These are phyloP conservation scores for Tuber borchii DNA, from an alignment of 495 filamentous ascomycete genomes.

Conservation along the genomic window DNA sequence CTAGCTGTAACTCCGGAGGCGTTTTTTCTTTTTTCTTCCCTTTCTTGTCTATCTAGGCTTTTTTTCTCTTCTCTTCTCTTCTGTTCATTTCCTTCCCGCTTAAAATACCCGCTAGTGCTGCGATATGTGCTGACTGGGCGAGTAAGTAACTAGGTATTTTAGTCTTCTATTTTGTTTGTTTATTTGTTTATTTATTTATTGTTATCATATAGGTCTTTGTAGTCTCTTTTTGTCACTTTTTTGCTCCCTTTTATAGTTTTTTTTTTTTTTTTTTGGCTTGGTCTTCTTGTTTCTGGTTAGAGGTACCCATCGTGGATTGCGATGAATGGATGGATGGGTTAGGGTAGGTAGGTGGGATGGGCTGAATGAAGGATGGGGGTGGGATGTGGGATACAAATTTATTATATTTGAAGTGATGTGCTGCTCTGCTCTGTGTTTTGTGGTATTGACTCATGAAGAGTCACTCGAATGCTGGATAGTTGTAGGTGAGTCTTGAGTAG, in stretches of 20 bases:
- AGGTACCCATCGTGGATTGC: background rate
- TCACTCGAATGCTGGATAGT: background rate
- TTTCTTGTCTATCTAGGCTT: background rate
- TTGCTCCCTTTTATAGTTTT: no score
- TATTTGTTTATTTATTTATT: background rate
- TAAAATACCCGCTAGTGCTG: background rate
- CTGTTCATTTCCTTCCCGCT: background rate
- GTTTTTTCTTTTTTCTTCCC: slow-evolving; percentile 7
- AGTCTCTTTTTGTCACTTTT: background rate
- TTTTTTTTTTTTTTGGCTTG: background rate
- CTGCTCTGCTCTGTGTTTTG: background rate
- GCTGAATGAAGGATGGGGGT: background rate
- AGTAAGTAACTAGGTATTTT: background rate
- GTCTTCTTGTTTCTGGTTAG: background rate
- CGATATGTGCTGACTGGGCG: background rate
- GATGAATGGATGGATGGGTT: background rate
- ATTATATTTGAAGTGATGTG: background rate
- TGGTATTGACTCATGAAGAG: background rate
- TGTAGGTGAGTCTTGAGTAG: background rate
- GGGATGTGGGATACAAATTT: background rate
- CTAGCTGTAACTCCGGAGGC: background rate
- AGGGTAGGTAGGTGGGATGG: background rate
- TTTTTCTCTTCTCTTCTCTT: background rate
- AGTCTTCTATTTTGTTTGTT: background rate
- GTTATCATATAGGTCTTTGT: background rate